Conservation (phyloP, 2,329 filamentous ascomycete genomes). For the Lachnellula hyalina region DNA sequence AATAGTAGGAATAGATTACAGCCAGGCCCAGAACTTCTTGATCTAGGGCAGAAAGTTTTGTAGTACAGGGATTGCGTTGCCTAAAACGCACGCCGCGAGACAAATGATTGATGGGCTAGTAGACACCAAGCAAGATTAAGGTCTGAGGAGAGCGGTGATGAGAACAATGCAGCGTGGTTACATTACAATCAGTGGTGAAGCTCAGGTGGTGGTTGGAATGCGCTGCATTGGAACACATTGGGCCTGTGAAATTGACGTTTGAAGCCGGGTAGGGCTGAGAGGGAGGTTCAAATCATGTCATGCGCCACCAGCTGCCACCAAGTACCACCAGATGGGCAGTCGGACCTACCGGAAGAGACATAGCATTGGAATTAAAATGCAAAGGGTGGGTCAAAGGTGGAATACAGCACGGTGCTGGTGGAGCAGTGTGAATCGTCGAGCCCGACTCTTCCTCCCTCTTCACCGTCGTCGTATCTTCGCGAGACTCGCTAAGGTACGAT, state of each 20-base stretch:
- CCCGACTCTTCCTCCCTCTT: background rate
- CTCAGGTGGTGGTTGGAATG: background rate
- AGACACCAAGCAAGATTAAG: background rate
- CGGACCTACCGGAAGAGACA: background rate
- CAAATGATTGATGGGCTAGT: background rate
- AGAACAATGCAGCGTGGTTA: background rate
- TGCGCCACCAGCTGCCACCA: background rate
- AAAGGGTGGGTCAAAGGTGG: background rate
- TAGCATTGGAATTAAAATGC: background rate
- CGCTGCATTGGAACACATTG: background rate
- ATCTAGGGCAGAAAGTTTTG: background rate
- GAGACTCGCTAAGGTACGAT: slow-evolving; percentile 7
- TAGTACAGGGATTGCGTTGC: background rate
- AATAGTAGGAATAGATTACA: background rate
- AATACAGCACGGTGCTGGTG: background rate
- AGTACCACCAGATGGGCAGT: background rate
- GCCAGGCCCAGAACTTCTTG: background rate
- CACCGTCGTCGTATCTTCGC: slow-evolving; percentile 12
- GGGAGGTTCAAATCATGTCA: background rate
- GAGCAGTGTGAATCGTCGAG: background rate
- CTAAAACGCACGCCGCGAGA: background rate
- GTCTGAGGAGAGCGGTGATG: background rate
- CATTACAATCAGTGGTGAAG: background rate
- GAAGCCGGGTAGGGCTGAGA: background rate
- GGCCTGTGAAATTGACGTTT: background rate